A percentile compares a stretch with the other conserved stretches of the same genome.
Evolutionary conservation across 2,329 filamentous ascomycete genomes (phyloP).

Genomic region (Paecilomyces sp.): DNA sequence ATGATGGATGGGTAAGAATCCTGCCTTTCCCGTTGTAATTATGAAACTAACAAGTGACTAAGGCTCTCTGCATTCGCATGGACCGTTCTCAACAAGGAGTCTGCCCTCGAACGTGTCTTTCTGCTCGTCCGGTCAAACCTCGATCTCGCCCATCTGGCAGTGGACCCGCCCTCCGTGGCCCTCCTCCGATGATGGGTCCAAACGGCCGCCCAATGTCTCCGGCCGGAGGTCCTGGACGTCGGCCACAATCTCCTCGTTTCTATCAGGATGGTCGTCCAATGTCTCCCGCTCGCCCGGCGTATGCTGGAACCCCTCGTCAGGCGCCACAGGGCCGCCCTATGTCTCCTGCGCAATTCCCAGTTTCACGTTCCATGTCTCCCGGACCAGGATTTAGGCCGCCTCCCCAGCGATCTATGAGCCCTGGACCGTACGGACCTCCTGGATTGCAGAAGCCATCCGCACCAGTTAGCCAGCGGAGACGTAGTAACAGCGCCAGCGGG

Average conservation of each 20-base stretch:
- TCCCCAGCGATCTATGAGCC: constrained; percentile 29
- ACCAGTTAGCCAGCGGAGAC: constrained; percentile 27
- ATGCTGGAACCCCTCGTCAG: constrained; percentile 19
- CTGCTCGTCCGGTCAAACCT: constrained; percentile 83
- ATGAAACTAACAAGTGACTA: constrained; percentile 25
- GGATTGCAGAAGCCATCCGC: constrained; percentile 35
- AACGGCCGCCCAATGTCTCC: constrained; percentile 40
- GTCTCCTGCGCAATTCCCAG: constrained; percentile 26
- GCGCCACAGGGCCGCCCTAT: constrained; percentile 19
- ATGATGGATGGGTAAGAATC: constrained; percentile 87
- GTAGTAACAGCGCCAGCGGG: constrained; percentile 39
- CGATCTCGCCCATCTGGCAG: constrained; percentile 45
- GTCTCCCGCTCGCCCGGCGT: constrained; percentile 21
- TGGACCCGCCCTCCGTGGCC: constrained; percentile 24
- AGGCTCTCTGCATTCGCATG: constrained; percentile 86
- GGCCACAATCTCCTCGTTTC: constrained; percentile 11
- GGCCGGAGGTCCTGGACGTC: constrained; percentile 17
- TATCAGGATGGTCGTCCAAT: constrained; percentile 20
- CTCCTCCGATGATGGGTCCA: constrained; percentile 26
- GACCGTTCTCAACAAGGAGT: constrained; percentile 91
- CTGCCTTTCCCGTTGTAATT: constrained; percentile 3
- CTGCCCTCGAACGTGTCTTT: constrained; percentile 86
- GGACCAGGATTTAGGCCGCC: constrained; percentile 16
- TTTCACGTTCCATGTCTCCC: constrained; percentile 28
- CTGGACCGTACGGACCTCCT: constrained; percentile 36